Evolutionary conservation across 495 filamentous ascomycete species (phyloP), one percentile per base, ranked within the genome.

Genomic region (Margaritispora aquatica): DNA sequence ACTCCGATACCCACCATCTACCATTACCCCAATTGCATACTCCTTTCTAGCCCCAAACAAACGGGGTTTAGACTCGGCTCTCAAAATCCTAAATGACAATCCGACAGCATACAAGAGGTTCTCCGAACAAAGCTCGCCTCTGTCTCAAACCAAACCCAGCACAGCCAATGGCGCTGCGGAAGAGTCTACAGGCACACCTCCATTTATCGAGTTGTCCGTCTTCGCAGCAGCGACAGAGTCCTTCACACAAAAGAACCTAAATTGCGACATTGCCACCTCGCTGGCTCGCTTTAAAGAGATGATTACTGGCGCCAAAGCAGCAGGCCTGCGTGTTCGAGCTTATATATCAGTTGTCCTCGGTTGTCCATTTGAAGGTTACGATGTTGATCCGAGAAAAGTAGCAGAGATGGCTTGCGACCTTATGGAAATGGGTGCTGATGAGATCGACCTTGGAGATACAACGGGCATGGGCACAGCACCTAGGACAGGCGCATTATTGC

Each of bases 381-480:
- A 93, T 58, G 89, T 93, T 0, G 71, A 86, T 48, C 90, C 93
- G 0, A 75, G 84, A 57, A 82, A 77, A 51, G 94, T 97, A 0
- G 92, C 92, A 4, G 84, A 90, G 47, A 88, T 97, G 8, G 89
- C 92, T 0, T 85, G 88, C 0, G 80, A 79, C 19, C 73, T 97
- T 27, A 80, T 98, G 8, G 91, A 96, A 68, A 96, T 96, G 90
- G 94, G 94, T 20, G 93, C 89, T 2, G 92, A 97, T 66, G 91
- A 97, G 73, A 92, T 98, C 41, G 88, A 88, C 8, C 83, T 98
- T 3, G 94, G 90, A 0, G 94, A 98, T 66, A 98, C 94, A 0
- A 97, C 94, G 1, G 94, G 94, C 8, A 96, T 96, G 89, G 94
- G 95, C 5, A 97, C 94, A 0, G 90, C 87, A 21, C 89, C 91